Evolutionary conservation across 352 stramenopile genomes (phyloP).

Genomic region (Peronospora farinosa): DNA sequence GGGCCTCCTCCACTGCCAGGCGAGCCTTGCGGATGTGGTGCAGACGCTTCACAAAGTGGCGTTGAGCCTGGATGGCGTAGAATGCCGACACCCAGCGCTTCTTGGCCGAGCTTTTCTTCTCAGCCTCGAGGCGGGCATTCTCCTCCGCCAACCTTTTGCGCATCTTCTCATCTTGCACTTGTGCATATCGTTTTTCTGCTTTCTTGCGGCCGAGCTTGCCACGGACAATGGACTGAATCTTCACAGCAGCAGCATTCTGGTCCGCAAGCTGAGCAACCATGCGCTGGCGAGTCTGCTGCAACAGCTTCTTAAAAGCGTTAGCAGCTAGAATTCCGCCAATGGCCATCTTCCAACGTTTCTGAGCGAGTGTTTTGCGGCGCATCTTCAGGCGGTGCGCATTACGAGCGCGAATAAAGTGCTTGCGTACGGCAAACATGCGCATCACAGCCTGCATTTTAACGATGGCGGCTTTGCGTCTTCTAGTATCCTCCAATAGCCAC

Average conservation of each 20-base stretch:
- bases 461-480: slow-evolving; percentile 64
- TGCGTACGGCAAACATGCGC: slow-evolving; percentile 81
- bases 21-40: slow-evolving; percentile 77
- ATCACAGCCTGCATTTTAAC: slow-evolving; percentile 81
- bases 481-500: slow-evolving; percentile 69
- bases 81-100: slow-evolving; percentile 73
- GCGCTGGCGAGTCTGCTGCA: slow-evolving; percentile 45
- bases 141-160: slow-evolving; percentile 72
- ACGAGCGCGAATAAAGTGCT: slow-evolving; percentile 69
- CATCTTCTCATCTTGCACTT: slow-evolving; percentile 71
- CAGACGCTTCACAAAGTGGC: slow-evolving; percentile 73
- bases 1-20: slow-evolving; percentile 71
- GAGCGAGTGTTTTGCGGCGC: slow-evolving; percentile 57
- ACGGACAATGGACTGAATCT: slow-evolving; percentile 81
- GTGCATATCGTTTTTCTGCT: slow-evolving; percentile 49
- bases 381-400: slow-evolving; percentile 60
- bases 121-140: slow-evolving; percentile 46
- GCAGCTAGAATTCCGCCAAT: slow-evolving; percentile 55
- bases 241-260: slow-evolving; percentile 51
- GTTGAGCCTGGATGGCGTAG: slow-evolving; percentile 62
- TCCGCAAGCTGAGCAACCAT: slow-evolving; percentile 34
- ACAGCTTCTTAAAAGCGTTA: slow-evolving; percentile 66
- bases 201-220: slow-evolving; percentile 75
- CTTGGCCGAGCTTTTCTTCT: slow-evolving; percentile 76
- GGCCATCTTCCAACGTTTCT: slow-evolving; percentile 66